Evolutionary conservation across 1,139 yeast species (phyloP).

Genomic region (Scheffersomyces insectosa): DNA sequence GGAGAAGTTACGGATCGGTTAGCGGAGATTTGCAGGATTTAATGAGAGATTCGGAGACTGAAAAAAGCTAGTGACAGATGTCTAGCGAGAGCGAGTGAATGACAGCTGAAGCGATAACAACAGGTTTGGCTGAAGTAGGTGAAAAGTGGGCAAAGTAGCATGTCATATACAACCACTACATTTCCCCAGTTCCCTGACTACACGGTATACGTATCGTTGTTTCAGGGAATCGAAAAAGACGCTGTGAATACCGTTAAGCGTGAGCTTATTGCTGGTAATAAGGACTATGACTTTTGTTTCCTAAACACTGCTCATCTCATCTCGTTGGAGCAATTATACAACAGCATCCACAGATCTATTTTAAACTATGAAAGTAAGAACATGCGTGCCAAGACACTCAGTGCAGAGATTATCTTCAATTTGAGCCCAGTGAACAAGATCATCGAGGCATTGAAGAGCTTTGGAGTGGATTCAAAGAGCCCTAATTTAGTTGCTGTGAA

Average conservation of each 20-base stretch:
- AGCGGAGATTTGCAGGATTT: too few species aligned
- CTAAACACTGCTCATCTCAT: constrained; percentile 38
- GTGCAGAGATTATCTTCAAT: constrained; percentile 44
- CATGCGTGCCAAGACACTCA: constrained; percentile 42
- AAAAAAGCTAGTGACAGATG: too few species aligned
- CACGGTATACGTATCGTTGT: constrained; percentile 25
- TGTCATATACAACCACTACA: constrained; percentile 6
- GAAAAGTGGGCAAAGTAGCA: background rate
- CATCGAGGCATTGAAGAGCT: constrained; percentile 43
- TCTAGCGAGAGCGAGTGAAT: too few species aligned
- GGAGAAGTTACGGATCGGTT: too few species aligned
- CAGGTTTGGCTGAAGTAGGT: too few species aligned
- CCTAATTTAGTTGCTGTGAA: constrained; percentile 34
- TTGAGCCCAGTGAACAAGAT: constrained; percentile 47
- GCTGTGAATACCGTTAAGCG: constrained; percentile 27
- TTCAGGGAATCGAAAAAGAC: constrained; percentile 17
- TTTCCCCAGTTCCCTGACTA: constrained; percentile 39
- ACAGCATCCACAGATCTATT: constrained; percentile 38
- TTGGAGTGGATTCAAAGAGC: constrained; percentile 39
- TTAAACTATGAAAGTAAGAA: constrained; percentile 24
- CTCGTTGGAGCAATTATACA: constrained; percentile 37
- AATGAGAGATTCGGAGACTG: too few species aligned
- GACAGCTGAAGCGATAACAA: too few species aligned
- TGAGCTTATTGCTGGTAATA: constrained; percentile 30
- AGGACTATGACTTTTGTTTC: constrained; percentile 42